Percentiles rank a stretch among this genome's conserved stretches.
These are phyloP conservation scores for Elsinoe arachidis DNA, from an alignment of 2,329 filamentous ascomycete genomes.

Conservation along the genomic window DNA sequence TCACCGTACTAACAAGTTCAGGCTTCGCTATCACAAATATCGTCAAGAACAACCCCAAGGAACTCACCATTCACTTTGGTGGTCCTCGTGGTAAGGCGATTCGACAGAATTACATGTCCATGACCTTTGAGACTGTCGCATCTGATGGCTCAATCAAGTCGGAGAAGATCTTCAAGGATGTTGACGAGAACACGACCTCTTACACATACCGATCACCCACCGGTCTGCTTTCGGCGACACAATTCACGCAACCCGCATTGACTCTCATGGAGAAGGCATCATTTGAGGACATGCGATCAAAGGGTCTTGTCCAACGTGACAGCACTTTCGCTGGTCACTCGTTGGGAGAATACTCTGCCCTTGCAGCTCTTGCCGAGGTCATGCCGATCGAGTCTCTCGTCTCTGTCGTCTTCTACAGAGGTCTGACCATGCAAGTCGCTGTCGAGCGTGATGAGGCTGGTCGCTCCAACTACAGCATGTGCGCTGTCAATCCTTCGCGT, in stretches of 20 bases:
- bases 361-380: constrained; percentile 91
- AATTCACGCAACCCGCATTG: constrained; percentile 95
- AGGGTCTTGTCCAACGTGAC: constrained; percentile 90
- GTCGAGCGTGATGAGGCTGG: constrained; percentile 91
- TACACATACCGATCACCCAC: constrained; percentile 97
- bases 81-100: constrained; percentile 95
- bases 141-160: constrained; percentile 90
- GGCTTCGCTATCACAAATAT: constrained; percentile 97
- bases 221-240: constrained; percentile 88
- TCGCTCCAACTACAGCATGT: constrained; percentile 98
- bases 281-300: constrained; percentile 97
- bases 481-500: constrained; percentile 94
- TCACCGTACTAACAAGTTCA: constrained; percentile 27
- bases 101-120: constrained; percentile 97
- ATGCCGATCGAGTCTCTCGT: constrained; percentile 99
- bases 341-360: constrained; percentile 92
- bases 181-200: constrained; percentile 81
- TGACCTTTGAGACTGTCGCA: constrained; percentile 98
- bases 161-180: constrained; percentile 99
- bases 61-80: constrained; percentile 96
- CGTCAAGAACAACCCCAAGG: constrained; percentile 98
- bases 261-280: constrained; percentile 99
- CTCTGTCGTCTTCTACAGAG: constrained; percentile 97
- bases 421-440: constrained; percentile 97
- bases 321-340: constrained; percentile 98